Base-by-base conservation (phyloP, 208 protist species). In the Wallacemonas sp. region DNA sequence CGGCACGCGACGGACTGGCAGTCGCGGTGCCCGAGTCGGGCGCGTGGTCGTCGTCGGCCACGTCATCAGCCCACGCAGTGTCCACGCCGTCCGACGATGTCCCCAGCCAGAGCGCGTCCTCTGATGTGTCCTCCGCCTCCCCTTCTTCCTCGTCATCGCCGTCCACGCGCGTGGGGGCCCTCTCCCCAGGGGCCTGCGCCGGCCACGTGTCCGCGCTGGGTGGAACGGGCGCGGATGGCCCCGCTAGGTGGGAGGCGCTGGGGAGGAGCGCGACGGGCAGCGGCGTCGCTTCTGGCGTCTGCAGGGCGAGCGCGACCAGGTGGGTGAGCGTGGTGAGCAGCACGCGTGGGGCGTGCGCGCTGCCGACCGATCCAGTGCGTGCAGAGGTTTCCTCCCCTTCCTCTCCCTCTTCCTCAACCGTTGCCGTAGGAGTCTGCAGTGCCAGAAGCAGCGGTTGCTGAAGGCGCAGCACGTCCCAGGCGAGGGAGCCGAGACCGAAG, bases 401-500 rank as follows among this genome's bases (percentile, higher is more conserved):
- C n/a, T n/a, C 5, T 16, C 32, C 31, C 36, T 25, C 44, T 20
- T 46, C 52, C 44, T 39, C n/a, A 26, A 29, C 32, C 14, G 18
- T 39, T 23, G 11, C 38, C 66, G 20, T 18, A 3, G 2, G 46
- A 8, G 22, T 3, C 16, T 26, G 64, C 10, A 70, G 32, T 25
- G 61, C 39, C 26, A 81, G 61, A 22, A 84, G 67, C 10, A 26
- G 66, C 8, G 5, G 32, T 44, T 67, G 81, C 33, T 90, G 74
- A 46, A 73, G 55, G 7, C 70, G 46, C 50, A 92, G 65, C 4
- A 88, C 70, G n/a, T 57, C 41, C 83, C 83, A 93, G 7, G 83
- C 87, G 23, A 88, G 76, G 5, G 87, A 93, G n/a, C 84, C 82
- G 29, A 74, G 73, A 18, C 83, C 87, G 66, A 84, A 89, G 1